These are phyloP conservation scores for Xerocomus spinulosus DNA, from an alignment of 768 basidiomycete genomes.

Conservation along the genomic window DNA sequence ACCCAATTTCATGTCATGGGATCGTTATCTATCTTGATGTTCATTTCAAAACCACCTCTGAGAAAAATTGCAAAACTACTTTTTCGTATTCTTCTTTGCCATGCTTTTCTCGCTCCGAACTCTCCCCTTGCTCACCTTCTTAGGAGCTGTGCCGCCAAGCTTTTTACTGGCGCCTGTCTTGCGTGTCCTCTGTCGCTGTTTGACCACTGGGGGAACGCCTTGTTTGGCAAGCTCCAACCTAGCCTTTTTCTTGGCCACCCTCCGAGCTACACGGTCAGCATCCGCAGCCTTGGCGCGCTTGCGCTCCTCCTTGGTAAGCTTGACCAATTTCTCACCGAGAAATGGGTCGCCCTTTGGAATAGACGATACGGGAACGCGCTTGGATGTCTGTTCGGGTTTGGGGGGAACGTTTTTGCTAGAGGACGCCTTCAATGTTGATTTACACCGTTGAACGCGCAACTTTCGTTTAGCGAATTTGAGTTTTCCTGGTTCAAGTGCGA, in stretches of 20 bases:
- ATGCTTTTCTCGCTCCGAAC: conserved; percentile 52
- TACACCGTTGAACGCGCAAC: conserved; percentile 87
- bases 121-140: conserved; percentile 39
- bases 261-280: conserved; percentile 72
- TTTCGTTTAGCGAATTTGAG: conserved; percentile 93
- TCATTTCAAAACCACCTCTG: too few species aligned
- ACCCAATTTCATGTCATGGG: too few species aligned
- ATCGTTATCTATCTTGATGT: too few species aligned
- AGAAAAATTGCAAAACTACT: conserved; percentile 28
- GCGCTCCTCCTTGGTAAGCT: conserved; percentile 79
- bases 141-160: conserved; percentile 7
- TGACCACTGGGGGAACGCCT: conserved; percentile 35
- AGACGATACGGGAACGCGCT: conserved; percentile 8
- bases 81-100: conserved; percentile 55
- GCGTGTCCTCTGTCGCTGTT: conserved; percentile 46
- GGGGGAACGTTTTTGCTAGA: conserved; percentile 14
- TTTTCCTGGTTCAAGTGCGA: conserved; percentile 70
- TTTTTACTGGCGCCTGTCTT: conserved; percentile 34
- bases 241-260: conserved; percentile 88
- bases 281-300: conserved; percentile 79
- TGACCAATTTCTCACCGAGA: conserved; percentile 73
- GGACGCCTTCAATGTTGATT: conserved; percentile 49
- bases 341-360: conserved; percentile 75
- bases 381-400: conserved; percentile 5
- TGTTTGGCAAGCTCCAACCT: conserved; percentile 47